Evolutionary conservation across 305 asterid genomes (phyloP).

Genomic region (Striga hermonthica): DNA sequence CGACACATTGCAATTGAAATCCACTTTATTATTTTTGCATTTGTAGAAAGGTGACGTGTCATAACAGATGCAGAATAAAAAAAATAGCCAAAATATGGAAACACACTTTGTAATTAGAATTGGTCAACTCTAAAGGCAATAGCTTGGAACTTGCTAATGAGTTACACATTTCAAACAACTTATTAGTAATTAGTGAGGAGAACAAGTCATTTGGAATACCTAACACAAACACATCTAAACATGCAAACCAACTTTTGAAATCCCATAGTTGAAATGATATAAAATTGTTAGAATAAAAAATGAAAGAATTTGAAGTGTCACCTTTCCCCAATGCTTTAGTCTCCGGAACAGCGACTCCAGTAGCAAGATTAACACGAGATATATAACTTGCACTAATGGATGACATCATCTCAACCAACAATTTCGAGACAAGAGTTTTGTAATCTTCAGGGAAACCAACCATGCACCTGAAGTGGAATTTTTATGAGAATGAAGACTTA

Average conservation of each 20-base stretch:
- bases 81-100: too few relatives aligned
- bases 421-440: conserved; percentile 76
- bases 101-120: too few relatives aligned
- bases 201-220: conserved; percentile 13
- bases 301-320: conserved; percentile 27
- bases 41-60: too few relatives aligned
- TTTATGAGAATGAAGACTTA: conserved; percentile 23
- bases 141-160: conserved; percentile 6
- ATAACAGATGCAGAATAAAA: too few relatives aligned
- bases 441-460: conserved; percentile 93
- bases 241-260: conserved; percentile 10
- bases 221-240: neutral
- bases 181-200: conserved; percentile 2
- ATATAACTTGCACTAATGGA: conserved; percentile 66
- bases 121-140: too few relatives aligned
- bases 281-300: conserved; percentile 23
- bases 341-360: conserved; percentile 90
- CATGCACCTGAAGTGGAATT: conserved; percentile 65
- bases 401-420: conserved; percentile 76
- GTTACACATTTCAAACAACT: neutral
- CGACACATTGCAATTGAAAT: neutral
- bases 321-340: conserved; percentile 91
- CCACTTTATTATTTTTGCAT: too few relatives aligned
- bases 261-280: conserved; percentile 8
- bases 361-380: conserved; percentile 82